phyloP scores from a whole-genome alignment of 176 grass and related monocot species.

The Oryza longistaminata region DNA sequence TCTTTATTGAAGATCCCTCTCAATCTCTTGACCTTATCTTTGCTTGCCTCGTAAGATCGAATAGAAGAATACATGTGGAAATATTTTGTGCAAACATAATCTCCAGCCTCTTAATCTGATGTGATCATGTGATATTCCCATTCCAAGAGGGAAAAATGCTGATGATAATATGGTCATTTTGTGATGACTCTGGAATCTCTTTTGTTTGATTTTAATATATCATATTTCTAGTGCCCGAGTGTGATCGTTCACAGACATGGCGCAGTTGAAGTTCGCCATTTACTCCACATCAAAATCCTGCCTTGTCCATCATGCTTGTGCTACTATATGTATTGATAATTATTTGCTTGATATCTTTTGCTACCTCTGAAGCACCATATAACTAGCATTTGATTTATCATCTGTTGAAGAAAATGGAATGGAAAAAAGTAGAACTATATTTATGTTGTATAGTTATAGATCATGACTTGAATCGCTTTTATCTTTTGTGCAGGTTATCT shows the following conservation, averaged over 20 bases:
- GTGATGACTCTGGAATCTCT: not conserved
- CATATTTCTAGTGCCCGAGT: not conserved
- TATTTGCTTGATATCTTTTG: not conserved
- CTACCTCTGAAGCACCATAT: not conserved
- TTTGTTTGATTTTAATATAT: constrained; percentile 14
- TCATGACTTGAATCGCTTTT: constrained; percentile 1
- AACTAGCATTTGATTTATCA: not conserved
- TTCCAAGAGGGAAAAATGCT: not conserved
- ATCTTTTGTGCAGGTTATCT: constrained; percentile 32
- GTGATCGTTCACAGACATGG: not conserved
- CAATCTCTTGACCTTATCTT: not conserved
- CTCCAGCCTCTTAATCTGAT: not conserved
- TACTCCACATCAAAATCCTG: not conserved
- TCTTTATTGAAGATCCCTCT: not conserved
- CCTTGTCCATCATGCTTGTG: not conserved
- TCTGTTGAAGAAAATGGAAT: constrained; percentile 5
- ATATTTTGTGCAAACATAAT: not conserved
- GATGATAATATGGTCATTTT: not conserved
- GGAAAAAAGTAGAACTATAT: not conserved
- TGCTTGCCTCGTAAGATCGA: not conserved
- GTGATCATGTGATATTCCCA: not conserved
- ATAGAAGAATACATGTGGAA: not conserved
- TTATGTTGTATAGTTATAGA: not conserved
- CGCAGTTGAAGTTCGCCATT: not conserved
- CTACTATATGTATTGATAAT: not conserved